Base-by-base conservation (phyloP, 1,284 basidiomycete species). In the Phaffia rhodozyma region DNA sequence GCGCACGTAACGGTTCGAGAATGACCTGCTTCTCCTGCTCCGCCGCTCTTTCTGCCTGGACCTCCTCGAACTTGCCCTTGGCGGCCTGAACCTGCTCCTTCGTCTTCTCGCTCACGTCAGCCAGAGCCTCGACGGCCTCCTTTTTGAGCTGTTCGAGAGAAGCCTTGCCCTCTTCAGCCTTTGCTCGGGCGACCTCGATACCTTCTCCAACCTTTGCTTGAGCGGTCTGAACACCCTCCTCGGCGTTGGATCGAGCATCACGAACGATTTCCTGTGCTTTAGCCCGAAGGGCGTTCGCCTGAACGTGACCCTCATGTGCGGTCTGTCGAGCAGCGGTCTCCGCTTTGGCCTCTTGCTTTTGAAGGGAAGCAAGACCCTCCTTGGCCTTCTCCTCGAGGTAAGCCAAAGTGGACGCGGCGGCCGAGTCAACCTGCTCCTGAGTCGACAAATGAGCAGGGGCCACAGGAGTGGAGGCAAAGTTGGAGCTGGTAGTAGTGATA, bases 381-480 rank as follows among this genome's bases (percentile, higher is more conserved):
- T 21, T 20, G 5, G 38, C 53, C 55, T 58, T 63, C 34, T 34
- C 30, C 61, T 63, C 54, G n/a, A 63, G 32, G 23, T 20, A 32
- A 21, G 27, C 50, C 29, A 65, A 30, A 1, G 58, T 59, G 9
- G 21, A 11, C 9, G 63, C 53, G 0, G 63, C 58, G 20, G 49
- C 49, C 18, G 32, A 48, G 29, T 57, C 63, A 30, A 52, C 53
- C 48, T 29, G 29, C 63, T 65, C 63, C 47, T 55, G 48, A 29
- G 49, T 38, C 43, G 48, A 23, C 13, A 21, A 4, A 7, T 34
- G 54, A 9, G 56, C 54, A 29, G 63, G 58, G 4, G 56, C 58
- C 34, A 48, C 48, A n/a, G 61, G 54, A 11, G 48, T 55, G 48
- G 60, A 52, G 30, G 53, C 23, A 4, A 58, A 55, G 1, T 5